Evolutionary conservation across 129 eudicot genomes (phyloP), one percentile per base, ranked within the genome.

Genomic region (Silybum marianum): DNA sequence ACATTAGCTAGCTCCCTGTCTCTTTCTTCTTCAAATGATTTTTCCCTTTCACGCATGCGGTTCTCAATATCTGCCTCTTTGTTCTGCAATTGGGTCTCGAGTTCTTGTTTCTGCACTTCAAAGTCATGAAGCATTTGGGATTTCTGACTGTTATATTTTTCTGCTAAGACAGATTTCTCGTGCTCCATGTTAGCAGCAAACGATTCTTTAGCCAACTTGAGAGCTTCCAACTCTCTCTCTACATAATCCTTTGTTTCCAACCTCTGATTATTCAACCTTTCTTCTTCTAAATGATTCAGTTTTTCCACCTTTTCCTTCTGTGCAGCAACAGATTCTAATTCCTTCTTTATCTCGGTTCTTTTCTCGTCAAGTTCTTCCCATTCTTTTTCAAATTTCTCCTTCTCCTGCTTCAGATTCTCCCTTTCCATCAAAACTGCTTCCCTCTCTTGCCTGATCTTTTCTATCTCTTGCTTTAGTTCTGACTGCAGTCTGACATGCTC

Each of bases 301-400:
- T 88, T 96, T 78, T 91, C 98, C 46, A 91, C 22, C 58, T 83
- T 75, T 54, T 82, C 88, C 83, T 75, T 90, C 80, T 96, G 88
- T 73, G 80, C 82, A 78, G 87, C 77, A 23, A 91, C 48, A 58
- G 79, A 76, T 67, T 90, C 88, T 69, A 86, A 46, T 75, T 93
- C 98, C 69, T 85, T 88, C 84, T 80, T 88, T 54, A 88, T 80
- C 76, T 86, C 91, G 2, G 82, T 84, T 80, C 91, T 81, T 91
- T 87, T 93, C 79, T 90, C 97, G 84, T 96, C 98, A 72, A 96
- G 92, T 51, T 87, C 95, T 85, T 96, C 99, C 99, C 99, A 96
- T 77, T 96, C 98, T 84, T 88, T 91, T 90, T 96, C 99, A 83
- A 96, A 96, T 38, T 78, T 88, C 87, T 83, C 81, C 87, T 82